These are phyloP conservation scores for Ustanciosporium gigantosporum DNA, from an alignment of 1,284 basidiomycete genomes.

Conservation along the genomic window DNA sequence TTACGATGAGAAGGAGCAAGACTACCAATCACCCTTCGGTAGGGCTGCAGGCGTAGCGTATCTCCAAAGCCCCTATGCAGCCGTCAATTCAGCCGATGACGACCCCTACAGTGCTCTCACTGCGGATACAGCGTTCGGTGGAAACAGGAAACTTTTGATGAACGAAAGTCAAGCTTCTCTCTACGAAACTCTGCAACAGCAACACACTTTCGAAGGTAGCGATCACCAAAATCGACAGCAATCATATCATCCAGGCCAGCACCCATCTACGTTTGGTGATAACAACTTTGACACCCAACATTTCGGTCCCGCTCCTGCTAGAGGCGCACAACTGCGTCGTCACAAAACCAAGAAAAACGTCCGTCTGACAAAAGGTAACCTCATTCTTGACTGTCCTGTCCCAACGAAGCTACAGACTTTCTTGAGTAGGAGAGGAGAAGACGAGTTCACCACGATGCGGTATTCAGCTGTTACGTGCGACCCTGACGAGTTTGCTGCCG, in stretches of 20 bases:
- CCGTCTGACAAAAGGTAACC: slow-evolving; percentile 59
- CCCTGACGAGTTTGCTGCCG: slow-evolving; percentile 85
- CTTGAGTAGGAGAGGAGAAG: slow-evolving; percentile 76
- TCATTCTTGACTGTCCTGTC: slow-evolving; percentile 61
- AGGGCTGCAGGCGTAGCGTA: slow-evolving; percentile 8
- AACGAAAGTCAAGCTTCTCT: not conserved
- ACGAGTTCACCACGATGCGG: slow-evolving; percentile 78
- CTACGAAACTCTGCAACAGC: slow-evolving; percentile 1
- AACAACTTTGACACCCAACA: slow-evolving; percentile 51
- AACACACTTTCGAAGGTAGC: not conserved
- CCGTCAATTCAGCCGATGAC: slow-evolving; percentile 1
- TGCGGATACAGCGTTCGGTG: slow-evolving; percentile 17
- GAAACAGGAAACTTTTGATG: not conserved
- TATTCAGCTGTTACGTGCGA: slow-evolving; percentile 58
- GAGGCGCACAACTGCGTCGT: slow-evolving; percentile 55
- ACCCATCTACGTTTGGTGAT: slow-evolving; percentile 1
- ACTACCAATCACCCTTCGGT: not conserved
- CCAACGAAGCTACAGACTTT: slow-evolving; percentile 63
- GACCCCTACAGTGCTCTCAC: slow-evolving; percentile 16
- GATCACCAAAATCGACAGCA: slow-evolving; percentile 1
- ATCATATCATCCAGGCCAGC: not conserved
- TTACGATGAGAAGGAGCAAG: slow-evolving; percentile 31
- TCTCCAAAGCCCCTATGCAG: slow-evolving; percentile 26
- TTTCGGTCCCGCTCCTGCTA: slow-evolving; percentile 55
- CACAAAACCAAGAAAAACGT: slow-evolving; percentile 62